phyloP scores from a whole-genome alignment of 345 rosid genomes.

The Arabidopsis arenosa region DNA sequence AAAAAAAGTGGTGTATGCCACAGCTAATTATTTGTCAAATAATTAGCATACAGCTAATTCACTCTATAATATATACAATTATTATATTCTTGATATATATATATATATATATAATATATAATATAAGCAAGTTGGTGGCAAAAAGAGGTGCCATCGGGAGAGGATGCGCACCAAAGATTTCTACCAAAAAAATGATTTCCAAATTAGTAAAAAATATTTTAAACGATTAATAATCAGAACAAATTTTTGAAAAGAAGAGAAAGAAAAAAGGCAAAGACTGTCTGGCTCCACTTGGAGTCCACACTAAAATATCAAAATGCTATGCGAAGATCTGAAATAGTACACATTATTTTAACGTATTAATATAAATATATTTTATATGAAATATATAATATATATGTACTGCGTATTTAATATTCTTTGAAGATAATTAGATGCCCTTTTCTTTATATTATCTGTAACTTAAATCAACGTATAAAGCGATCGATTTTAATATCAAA shows the following conservation, averaged over 20 bases:
- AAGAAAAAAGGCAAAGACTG: constrained; percentile 39
- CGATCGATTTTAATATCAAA: constrained; percentile 17
- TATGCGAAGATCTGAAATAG: constrained; percentile 30
- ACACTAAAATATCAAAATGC: constrained; percentile 32
- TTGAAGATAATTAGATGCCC: constrained; percentile 38
- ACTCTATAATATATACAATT: neutral
- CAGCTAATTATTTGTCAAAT: too few species aligned
- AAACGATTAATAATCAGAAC: neutral
- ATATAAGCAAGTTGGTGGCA: constrained; percentile 38
- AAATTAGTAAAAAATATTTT: constrained; percentile 9
- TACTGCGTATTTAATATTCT: constrained; percentile 22
- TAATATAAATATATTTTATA: neutral
- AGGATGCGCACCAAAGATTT: constrained; percentile 43
- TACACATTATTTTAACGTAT: constrained; percentile 12
- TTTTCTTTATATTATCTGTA: constrained; percentile 41
- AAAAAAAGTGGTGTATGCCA: too few species aligned
- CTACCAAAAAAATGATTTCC: neutral
- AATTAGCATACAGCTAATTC: too few species aligned
- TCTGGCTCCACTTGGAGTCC: constrained; percentile 44
- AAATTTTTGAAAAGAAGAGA: constrained; percentile 20
- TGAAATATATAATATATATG: neutral
- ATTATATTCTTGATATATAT: constrained; percentile 2
- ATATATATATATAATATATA: neutral
- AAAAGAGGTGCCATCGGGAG: constrained; percentile 38
- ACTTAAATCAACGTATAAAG: constrained; percentile 36